Evolutionary conservation across 768 basidiomycete species (phyloP).

Genomic region (Tulasnella sp.): DNA sequence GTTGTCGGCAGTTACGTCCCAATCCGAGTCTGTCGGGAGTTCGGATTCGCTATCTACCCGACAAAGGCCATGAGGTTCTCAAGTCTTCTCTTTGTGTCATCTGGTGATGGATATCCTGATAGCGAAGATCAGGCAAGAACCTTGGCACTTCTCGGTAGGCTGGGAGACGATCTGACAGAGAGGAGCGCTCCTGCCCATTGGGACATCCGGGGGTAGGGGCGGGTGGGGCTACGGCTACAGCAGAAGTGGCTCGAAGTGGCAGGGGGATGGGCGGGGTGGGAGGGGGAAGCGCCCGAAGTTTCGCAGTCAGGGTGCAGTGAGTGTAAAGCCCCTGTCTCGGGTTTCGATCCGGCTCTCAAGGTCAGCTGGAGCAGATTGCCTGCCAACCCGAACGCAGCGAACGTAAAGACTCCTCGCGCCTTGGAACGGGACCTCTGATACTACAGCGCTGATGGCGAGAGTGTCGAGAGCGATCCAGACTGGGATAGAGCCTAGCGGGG

Average conservation of each 20-base stretch:
- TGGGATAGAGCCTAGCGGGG: background rate
- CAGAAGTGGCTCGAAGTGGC: background rate
- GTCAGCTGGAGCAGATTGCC: background rate
- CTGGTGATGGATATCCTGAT: background rate
- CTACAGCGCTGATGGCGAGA: background rate
- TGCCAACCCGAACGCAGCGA: background rate
- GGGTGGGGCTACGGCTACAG: background rate
- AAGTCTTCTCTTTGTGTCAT: background rate
- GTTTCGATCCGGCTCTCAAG: background rate
- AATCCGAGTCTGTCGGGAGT: background rate
- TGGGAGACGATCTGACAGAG: background rate
- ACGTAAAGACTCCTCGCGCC: background rate
- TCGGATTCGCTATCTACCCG: background rate
- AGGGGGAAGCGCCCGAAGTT: background rate
- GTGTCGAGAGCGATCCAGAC: background rate
- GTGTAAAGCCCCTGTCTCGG: background rate
- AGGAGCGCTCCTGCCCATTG: background rate
- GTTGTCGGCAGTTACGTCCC: background rate
- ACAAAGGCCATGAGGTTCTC: background rate
- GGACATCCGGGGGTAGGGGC: background rate
- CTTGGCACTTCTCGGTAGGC: background rate
- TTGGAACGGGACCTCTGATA: background rate
- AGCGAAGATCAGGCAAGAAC: background rate
- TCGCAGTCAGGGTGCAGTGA: background rate
- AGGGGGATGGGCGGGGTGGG: background rate